A percentile compares a stretch with the other conserved stretches of the same genome.
These are phyloP conservation scores for Sporothrix mexicana DNA, from an alignment of 2,329 filamentous ascomycete species.

Conservation along the genomic window DNA sequence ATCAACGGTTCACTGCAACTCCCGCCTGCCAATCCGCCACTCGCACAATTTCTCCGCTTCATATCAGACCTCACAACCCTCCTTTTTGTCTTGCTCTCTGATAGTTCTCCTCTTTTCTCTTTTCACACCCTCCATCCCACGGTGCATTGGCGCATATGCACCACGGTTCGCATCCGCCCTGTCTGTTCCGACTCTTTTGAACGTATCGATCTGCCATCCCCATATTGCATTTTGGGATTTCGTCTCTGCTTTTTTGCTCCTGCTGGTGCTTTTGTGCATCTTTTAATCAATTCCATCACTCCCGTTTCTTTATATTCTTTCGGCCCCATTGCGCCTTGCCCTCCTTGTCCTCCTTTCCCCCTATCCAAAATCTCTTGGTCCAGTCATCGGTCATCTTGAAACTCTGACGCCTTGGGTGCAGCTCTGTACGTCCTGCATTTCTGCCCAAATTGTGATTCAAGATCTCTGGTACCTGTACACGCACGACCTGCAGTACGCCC, in stretches of 20 bases:
- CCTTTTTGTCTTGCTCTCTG: not conserved
- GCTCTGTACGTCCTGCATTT: conserved; percentile 24
- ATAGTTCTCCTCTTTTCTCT: not conserved
- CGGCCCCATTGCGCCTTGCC: conserved; percentile 13
- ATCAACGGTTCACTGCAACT: conserved; percentile 8
- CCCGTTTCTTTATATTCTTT: conserved; percentile 1
- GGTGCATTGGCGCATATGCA: conserved; percentile 10
- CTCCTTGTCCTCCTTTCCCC: not conserved
- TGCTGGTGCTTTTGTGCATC: not conserved
- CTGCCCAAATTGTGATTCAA: conserved; percentile 31
- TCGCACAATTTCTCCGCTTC: conserved; percentile 9
- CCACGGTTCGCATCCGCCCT: conserved; percentile 29
- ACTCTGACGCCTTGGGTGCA: not conserved
- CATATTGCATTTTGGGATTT: conserved; percentile 1
- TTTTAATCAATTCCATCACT: conserved; percentile 15
- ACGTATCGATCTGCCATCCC: conserved; percentile 27
- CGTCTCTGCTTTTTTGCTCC: not conserved
- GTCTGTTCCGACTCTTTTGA: not conserved
- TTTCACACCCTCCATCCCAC: conserved; percentile 24
- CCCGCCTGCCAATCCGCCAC: conserved; percentile 22
- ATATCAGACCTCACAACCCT: not conserved
- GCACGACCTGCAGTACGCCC: conserved; percentile 17
- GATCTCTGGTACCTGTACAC: conserved; percentile 24
- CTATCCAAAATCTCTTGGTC: not conserved
- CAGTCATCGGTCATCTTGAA: not conserved